Conservation (phyloP, 352 stramenopile species). For the Pythium biforme region DNA sequence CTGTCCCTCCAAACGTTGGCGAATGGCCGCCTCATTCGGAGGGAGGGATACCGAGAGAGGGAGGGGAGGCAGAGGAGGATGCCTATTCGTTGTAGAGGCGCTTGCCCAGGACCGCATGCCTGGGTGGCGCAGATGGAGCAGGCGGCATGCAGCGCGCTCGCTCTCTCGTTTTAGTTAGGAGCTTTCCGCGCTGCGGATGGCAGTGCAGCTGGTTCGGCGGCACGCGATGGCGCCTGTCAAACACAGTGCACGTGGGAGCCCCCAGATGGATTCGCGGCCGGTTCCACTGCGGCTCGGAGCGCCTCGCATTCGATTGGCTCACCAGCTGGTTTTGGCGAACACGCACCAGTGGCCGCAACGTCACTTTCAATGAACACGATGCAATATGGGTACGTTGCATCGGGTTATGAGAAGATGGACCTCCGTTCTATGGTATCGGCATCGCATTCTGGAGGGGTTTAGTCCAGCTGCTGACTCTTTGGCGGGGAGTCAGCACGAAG, state of each 20-base stretch:
- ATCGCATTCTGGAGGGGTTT: not conserved
- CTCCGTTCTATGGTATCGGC: not conserved
- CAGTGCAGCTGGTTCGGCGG: not conserved
- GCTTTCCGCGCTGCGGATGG: too few species aligned
- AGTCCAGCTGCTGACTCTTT: conserved; percentile 1
- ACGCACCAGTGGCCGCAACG: not conserved
- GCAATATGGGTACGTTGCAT: not conserved
- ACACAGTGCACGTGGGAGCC: too few species aligned
- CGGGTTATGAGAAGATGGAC: not conserved
- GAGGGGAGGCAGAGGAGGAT: not conserved
- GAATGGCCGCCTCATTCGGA: conserved; percentile 6
- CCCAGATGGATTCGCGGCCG: too few species aligned
- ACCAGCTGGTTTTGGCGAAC: conserved; percentile 7
- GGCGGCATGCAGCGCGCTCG: not conserved
- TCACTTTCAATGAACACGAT: not conserved
- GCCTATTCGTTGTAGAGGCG: conserved; percentile 7
- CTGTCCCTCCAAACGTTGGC: conserved; percentile 4
- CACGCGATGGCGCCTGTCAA: not conserved
- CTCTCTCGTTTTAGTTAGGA: not conserved
- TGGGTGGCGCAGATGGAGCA: not conserved
- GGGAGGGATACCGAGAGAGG: not conserved
- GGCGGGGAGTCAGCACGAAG: too few species aligned
- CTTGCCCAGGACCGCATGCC: conserved; percentile 10
- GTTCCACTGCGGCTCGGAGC: not conserved
- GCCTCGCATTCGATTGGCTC: not conserved